Evolutionary conservation across 768 basidiomycete genomes (phyloP).

Genomic region (Lactifluus subvellereus): DNA sequence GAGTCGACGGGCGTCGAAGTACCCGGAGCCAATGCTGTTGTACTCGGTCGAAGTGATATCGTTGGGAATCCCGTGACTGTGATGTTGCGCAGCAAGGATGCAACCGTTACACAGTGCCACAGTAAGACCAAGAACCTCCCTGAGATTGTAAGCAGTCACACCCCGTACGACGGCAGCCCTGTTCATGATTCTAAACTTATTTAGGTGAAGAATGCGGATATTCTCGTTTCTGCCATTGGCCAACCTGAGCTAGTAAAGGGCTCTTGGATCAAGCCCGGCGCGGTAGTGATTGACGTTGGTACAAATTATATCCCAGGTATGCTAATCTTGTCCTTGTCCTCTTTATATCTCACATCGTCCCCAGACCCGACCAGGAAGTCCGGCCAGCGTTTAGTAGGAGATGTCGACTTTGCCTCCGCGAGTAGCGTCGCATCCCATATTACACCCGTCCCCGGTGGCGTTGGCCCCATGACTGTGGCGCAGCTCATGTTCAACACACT

Average conservation of each 20-base stretch:
- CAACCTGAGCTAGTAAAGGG: constrained; percentile 87
- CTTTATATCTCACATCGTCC: neutral
- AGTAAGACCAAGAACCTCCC: constrained; percentile 80
- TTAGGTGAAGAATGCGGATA: constrained; percentile 81
- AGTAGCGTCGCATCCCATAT: constrained; percentile 76
- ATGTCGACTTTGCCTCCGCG: constrained; percentile 85
- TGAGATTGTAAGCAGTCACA: constrained; percentile 51
- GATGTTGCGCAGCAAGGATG: constrained; percentile 83
- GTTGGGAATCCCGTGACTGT: constrained; percentile 94
- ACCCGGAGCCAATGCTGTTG: constrained; percentile 77
- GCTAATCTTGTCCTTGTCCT: constrained; percentile 27
- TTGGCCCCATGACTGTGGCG: constrained; percentile 99
- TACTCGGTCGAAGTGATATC: constrained; percentile 95
- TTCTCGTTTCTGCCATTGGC: constrained; percentile 96
- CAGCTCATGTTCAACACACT: constrained; percentile 96
- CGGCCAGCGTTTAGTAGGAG: constrained; percentile 92
- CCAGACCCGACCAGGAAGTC: constrained; percentile 83
- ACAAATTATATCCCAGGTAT: constrained; percentile 91
- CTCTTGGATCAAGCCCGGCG: constrained; percentile 92
- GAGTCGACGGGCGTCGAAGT: constrained; percentile 79
- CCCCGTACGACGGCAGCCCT: neutral
- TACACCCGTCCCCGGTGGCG: constrained; percentile 97
- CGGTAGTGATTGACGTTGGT: constrained; percentile 95
- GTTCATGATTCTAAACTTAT: neutral
- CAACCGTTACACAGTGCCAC: constrained; percentile 98